Evolutionary conservation across 208 protist genomes (phyloP), one percentile per base, ranked within the genome.

Genomic region (Leishmania guyanensis): DNA sequence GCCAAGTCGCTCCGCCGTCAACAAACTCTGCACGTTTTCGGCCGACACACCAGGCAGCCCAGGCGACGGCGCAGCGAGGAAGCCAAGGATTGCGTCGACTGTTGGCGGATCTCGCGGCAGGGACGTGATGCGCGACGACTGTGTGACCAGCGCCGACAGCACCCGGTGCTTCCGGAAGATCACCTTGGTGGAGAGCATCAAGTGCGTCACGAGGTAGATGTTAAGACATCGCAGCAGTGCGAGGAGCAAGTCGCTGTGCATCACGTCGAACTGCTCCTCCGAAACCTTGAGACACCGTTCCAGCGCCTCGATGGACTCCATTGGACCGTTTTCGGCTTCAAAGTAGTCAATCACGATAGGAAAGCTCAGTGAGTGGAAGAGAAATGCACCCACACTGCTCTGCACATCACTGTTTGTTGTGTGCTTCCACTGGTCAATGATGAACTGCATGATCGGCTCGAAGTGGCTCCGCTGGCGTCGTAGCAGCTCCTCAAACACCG

Each of bases 111-210:
- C 92, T 53, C 89, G 83, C 62, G 92, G 92, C 56, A 97, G 85
- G 50, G 94, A 92, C 48, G 74, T 88, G 54, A 89, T 83, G 29
- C 88, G 86, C 33, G 91, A 91, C 22, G 88, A 86, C 60, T 95
- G 90, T n/a, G 91, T 94, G n/a, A 96, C 87, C 6, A 93, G 56
- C 6, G 83, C 73, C 33, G 92, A 93, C 26, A 97, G 82, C 62
- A 90, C 87, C 8, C 91, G 90, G 84, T 97, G 94, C 75, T 92
- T 92, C 46, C 91, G 86, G 79, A 97, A 97, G 51, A 96, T 82
- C 22, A 96, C 94, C 70, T 92, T 89, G 4, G 94, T 96, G 26
- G 90, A 89, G 26, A 96, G 86, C 91, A 97, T 95, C 51, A 97
- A 80, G 75, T 96, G 90, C 33, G 89, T 89, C 65, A 95, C 84